A percentile compares a stretch with the other conserved stretches of the same genome.
Evolutionary conservation across 1,284 basidiomycete species (phyloP).

Genomic region (Erythrobasidium hasegawianum): DNA sequence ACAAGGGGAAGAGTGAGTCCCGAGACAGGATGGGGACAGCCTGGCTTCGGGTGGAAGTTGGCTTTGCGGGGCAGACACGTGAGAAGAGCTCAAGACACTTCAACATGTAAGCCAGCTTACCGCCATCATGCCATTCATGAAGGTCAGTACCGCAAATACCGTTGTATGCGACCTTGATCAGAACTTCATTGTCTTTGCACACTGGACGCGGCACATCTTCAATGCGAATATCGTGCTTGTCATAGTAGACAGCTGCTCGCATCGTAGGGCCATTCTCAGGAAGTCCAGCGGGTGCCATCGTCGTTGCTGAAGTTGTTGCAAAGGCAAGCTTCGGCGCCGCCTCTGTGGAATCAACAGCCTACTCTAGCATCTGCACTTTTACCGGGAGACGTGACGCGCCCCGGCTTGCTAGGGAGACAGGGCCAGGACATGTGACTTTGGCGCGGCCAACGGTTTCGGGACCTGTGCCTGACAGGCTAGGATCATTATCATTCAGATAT

Average conservation of each 20-base stretch:
- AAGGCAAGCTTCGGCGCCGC: too few relatives aligned
- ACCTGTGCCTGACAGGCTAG: too few relatives aligned
- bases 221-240: conserved; percentile 25
- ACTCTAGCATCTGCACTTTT: too few relatives aligned
- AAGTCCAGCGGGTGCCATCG: conserved; percentile 24
- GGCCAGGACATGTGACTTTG: too few relatives aligned
- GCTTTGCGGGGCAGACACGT: conserved; percentile 8
- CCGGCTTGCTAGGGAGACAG: too few relatives aligned
- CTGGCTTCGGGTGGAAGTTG: conserved; percentile 33
- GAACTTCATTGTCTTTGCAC: conserved; percentile 23
- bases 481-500: too few relatives aligned
- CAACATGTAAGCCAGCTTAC: not conserved
- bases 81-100: not conserved
- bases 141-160: conserved; percentile 30
- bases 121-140: conserved; percentile 33
- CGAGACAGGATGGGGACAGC: conserved; percentile 28
- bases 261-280: conserved; percentile 26
- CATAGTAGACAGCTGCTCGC: conserved; percentile 30
- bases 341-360: too few relatives aligned
- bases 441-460: too few relatives aligned
- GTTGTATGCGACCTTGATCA: conserved; percentile 26
- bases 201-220: conserved; percentile 19
- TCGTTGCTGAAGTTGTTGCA: too few relatives aligned
- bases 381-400: too few relatives aligned
- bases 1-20: conserved; percentile 27